phyloP scores from a whole-genome alignment of 1,284 basidiomycete species.

The Puccinia brachypodii region DNA sequence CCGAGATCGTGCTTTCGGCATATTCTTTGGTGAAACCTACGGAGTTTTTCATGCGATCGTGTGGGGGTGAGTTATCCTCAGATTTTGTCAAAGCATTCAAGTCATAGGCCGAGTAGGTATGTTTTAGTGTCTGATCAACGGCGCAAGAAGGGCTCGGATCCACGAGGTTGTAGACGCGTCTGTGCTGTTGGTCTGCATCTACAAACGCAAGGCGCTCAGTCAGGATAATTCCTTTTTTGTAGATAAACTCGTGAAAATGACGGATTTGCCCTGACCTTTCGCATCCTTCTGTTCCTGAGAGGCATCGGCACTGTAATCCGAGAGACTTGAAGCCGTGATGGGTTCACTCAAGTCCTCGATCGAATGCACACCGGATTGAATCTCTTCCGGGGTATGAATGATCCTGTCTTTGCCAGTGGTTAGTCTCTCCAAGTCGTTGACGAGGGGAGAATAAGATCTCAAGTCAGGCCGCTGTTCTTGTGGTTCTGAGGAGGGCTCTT shows the following conservation, averaged over 20 bases:
- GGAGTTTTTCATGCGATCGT: neutral
- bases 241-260: neutral
- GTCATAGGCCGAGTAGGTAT: slow-evolving; percentile 5
- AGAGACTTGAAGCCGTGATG: slow-evolving; percentile 13
- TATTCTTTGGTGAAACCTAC: neutral
- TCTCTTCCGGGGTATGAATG: neutral
- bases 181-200: neutral
- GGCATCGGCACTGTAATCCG: slow-evolving; percentile 22
- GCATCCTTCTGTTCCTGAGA: neutral
- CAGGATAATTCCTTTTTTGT: neutral
- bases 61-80: neutral
- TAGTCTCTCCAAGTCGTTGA: neutral
- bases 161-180: neutral
- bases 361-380: neutral
- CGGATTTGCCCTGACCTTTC: neutral
- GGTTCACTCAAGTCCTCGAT: neutral
- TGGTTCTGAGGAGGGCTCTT: neutral
- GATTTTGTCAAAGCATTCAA: neutral
- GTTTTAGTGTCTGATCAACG: neutral
- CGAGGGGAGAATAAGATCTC: neutral
- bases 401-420: neutral
- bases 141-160: neutral
- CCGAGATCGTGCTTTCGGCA: neutral
- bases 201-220: too few species aligned
- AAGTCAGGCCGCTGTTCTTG: neutral